Base-by-base conservation (phyloP, 345 rosid species). In the Dipteronia dyeriana region DNA sequence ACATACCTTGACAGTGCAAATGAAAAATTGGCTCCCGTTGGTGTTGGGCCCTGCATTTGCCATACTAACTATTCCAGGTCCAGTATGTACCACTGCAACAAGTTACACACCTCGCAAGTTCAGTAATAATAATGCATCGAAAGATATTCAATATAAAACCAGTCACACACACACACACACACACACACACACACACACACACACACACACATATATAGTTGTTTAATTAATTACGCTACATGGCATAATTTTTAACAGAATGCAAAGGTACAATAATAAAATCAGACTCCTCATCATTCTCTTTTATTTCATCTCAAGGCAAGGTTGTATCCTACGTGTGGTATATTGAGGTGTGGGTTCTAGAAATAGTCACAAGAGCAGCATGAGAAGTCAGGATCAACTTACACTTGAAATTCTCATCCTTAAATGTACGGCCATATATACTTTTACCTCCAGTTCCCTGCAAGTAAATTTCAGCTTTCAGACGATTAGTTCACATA, bases 371-470 rank as follows among this genome's bases (percentile, higher is more conserved):
- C 38, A 57, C 57, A 9, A 25, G 19, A 49, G 71, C 17, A 31
- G 54, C 23, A 66, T 9, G 53, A 54, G 74, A 83, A 70, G 54
- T 54, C 7, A 65, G 73, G 61, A 78, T 57, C 61, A 73, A 86
- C 98, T 92, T 88, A 97, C 99, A 76, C 65, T 94, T 92, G 91
- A 97, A 97, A 87, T 90, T 97, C 80, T 97, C 99, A 85, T 94
- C 98, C 83, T 90, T 94, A 80, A 97, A 97, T 29, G 90, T 94
- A 57, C 96, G 91, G 11, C 99, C 99, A 65, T 92, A 97, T 56
- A 97, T 90, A 85, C 99, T 97, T 87, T 92, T 97, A 61, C 99
- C 99, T 80, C 99, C 99, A 79, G 98, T 97, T 82, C 99, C 99
- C 99, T 97, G 92, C 83, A 88, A 88, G 82, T 45, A 73, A 49